Base-by-base conservation (phyloP, 1,139 yeast species). In the Wickerhamiella pararugosa region DNA sequence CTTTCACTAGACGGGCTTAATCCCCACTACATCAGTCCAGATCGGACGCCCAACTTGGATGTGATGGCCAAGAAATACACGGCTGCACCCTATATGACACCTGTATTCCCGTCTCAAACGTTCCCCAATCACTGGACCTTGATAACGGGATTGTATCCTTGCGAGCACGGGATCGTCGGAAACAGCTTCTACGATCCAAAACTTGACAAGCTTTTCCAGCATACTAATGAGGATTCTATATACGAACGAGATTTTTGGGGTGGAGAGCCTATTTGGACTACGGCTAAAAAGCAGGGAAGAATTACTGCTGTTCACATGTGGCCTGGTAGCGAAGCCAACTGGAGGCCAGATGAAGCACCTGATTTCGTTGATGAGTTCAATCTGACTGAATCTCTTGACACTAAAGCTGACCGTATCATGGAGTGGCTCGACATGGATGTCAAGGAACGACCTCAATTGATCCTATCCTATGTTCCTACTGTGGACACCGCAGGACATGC, bases 51-150 rank as follows among this genome's bases (percentile, higher is more conserved):
- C 1, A 65, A 75, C 34, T 56, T 87, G 56, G 79, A 80, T 54
- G 61, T 66, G 10, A 60, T 80, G 58, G 60, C 75, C 51, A 53
- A 67, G 7, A 63, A 70, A 26, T 76, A 70, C 25, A 73, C 70
- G 50, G 81, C 81, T 5, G 75, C 92, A 3, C 95, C 95, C 1
- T 83, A 74, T 55, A 81, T 87, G 90, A 63, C 62, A 3, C 94
- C 96, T 0, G 73, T 84, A 5, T 86, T 86, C 58, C 96, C 96
- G 2, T 74, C 93, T 0, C 81, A 86, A 33, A 82, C 94, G 1
- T 82, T 83, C 53, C 93, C 95, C 0, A 86, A 87, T 57, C 94
- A 84, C 58, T 87, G 94, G 92, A 76, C 94, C 0, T 58, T 87
- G 50, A 77, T 81, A 1, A 87, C 96, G 0, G 97, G 97, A 0